Evolutionary conservation across 1,284 basidiomycete species (phyloP).

Genomic region (Ceratobasidium sp.): DNA sequence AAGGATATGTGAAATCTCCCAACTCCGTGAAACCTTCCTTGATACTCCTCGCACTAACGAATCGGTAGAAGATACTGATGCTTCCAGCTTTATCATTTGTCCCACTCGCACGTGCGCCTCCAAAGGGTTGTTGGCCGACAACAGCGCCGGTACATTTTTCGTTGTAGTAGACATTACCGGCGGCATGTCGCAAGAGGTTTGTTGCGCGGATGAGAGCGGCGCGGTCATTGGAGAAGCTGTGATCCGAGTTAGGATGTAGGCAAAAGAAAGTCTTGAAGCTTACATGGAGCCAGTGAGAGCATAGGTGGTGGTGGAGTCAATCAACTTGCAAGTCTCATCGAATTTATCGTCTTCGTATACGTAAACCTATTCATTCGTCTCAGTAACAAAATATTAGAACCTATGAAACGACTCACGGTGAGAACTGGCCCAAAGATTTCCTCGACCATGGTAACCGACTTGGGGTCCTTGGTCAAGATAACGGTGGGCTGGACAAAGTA

Average conservation of each 20-base stretch:
- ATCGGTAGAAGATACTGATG: slow-evolving; percentile 88
- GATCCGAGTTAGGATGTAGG: background rate
- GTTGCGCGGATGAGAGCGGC: slow-evolving; percentile 76
- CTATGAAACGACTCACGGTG: slow-evolving; percentile 64
- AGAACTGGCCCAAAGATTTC: slow-evolving; percentile 98
- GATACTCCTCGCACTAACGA: slow-evolving; percentile 89
- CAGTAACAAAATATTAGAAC: background rate
- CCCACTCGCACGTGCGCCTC: slow-evolving; percentile 89
- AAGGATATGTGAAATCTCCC: slow-evolving; percentile 81
- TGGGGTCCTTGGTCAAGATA: slow-evolving; percentile 92
- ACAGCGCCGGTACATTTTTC: slow-evolving; percentile 97
- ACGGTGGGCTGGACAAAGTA: slow-evolving; percentile 96
- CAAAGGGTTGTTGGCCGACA: slow-evolving; percentile 96
- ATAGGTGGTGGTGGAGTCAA: slow-evolving; percentile 89
- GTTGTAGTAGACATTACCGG: slow-evolving; percentile 93
- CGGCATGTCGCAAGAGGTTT: slow-evolving; percentile 81
- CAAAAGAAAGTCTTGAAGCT: slow-evolving; percentile 48
- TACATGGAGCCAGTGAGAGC: slow-evolving; percentile 90
- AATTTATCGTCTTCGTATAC: slow-evolving; percentile 85
- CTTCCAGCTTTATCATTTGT: slow-evolving; percentile 99
- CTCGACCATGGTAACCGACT: slow-evolving; percentile 89
- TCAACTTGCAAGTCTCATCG: slow-evolving; percentile 84
- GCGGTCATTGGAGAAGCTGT: slow-evolving; percentile 82
- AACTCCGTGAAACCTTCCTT: slow-evolving; percentile 93
- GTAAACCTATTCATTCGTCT: slow-evolving; percentile 62